A percentile compares a stretch with the other conserved stretches of the same genome.
These are phyloP conservation scores for Exutisphaerella laricina DNA, from an alignment of 2,329 filamentous ascomycete genomes.

Conservation along the genomic window DNA sequence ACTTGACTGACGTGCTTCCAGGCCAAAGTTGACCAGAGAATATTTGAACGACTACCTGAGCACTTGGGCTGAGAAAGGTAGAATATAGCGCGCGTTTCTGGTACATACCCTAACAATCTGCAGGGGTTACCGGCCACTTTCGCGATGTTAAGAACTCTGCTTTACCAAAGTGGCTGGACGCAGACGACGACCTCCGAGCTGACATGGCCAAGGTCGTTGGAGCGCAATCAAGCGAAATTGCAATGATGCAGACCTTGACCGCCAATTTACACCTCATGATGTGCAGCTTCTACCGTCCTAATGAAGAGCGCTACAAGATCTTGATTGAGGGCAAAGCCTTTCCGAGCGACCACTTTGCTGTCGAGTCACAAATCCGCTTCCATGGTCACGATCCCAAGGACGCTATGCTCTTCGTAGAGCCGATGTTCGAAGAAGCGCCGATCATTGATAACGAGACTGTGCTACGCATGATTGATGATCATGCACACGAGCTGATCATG, in stretches of 20 bases:
- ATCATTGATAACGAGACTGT: constrained; percentile 66
- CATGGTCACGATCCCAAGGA: constrained; percentile 62
- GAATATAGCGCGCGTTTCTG: no score
- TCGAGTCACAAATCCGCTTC: constrained; percentile 71
- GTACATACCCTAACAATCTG: no score
- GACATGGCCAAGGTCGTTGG: constrained; percentile 71
- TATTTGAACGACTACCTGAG: constrained; percentile 68
- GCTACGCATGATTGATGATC: constrained; percentile 64
- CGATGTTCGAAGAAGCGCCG: constrained; percentile 46
- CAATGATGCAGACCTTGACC: constrained; percentile 83
- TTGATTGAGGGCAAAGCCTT: constrained; percentile 89
- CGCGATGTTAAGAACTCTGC: constrained; percentile 60
- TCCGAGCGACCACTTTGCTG: constrained; percentile 64
- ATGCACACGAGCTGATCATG: constrained; percentile 67
- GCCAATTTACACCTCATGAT: constrained; percentile 75
- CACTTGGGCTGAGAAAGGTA: constrained; percentile 80
- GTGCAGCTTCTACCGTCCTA: constrained; percentile 77
- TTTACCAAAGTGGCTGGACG: constrained; percentile 67
- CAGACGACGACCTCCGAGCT: constrained; percentile 67
- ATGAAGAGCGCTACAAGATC: constrained; percentile 63
- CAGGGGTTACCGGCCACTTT: constrained; percentile 82
- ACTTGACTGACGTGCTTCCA: constrained; percentile 31
- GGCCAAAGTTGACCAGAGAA: constrained; percentile 47
- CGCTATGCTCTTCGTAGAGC: constrained; percentile 67
- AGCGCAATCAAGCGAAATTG: constrained; percentile 65